These are phyloP conservation scores for Fusarium virguliforme DNA, from an alignment of 2,329 filamentous ascomycete genomes.

Conservation along the genomic window DNA sequence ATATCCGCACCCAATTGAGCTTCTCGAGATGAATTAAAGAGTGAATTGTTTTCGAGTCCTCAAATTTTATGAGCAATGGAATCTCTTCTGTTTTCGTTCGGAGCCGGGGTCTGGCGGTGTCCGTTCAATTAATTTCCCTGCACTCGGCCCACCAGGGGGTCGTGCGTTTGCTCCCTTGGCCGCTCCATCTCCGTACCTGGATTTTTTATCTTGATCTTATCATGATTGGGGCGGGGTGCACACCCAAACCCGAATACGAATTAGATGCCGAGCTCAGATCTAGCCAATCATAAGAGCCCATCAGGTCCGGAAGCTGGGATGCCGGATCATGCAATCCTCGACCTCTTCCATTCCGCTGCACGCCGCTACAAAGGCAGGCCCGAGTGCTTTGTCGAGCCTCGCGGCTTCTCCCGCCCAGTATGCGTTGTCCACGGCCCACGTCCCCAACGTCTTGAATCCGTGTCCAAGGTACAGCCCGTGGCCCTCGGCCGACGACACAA, in stretches of 20 bases:
- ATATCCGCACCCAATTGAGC: neutral
- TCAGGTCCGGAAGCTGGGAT: slow-evolving; percentile 27
- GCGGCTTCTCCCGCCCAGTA: slow-evolving; percentile 42
- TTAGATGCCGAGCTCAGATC: slow-evolving; percentile 21
- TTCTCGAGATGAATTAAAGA: neutral
- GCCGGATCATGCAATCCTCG: slow-evolving; percentile 48
- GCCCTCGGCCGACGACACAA: slow-evolving; percentile 43
- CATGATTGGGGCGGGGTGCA: slow-evolving; percentile 42
- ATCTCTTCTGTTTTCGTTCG: slow-evolving; percentile 7
- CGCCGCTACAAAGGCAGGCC: slow-evolving; percentile 2
- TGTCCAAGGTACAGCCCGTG: slow-evolving; percentile 36
- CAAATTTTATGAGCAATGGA: slow-evolving; percentile 21
- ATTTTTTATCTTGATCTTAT: slow-evolving; percentile 49
- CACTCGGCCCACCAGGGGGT: slow-evolving; percentile 33
- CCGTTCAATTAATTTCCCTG: slow-evolving; percentile 18
- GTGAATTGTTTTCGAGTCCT: slow-evolving; percentile 1
- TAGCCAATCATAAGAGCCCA: slow-evolving; percentile 11
- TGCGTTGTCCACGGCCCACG: slow-evolving; percentile 43
- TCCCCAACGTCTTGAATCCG: slow-evolving; percentile 38
- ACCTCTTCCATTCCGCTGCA: slow-evolving; percentile 41
- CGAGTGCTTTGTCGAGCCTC: slow-evolving; percentile 22
- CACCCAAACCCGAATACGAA: slow-evolving; percentile 42
- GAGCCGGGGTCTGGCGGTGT: slow-evolving; percentile 18
- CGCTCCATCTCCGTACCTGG: slow-evolving; percentile 31
- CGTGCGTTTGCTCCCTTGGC: slow-evolving; percentile 18